Percentiles rank a stretch among this genome's conserved stretches.
These are phyloP conservation scores for Uromyces viciae-fabae DNA, from an alignment of 1,284 basidiomycete species.

Conservation along the genomic window DNA sequence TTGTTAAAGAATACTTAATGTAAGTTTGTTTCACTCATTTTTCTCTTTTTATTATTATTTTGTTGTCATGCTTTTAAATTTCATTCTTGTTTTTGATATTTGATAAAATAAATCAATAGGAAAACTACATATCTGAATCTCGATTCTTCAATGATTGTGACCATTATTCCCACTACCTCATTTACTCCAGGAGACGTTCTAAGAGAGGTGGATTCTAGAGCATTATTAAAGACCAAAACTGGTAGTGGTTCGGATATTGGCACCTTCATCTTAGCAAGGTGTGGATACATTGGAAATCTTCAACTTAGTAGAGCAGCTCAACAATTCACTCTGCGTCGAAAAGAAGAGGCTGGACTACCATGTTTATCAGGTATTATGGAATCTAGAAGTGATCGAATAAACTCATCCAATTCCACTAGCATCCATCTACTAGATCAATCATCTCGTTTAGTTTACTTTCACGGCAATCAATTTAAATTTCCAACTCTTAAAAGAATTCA, in stretches of 20 bases:
- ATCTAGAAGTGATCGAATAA: slow-evolving; percentile 11
- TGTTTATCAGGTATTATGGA: slow-evolving; percentile 45
- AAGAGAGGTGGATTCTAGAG: slow-evolving; percentile 83
- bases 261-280: slow-evolving; percentile 80
- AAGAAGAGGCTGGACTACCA: slow-evolving; percentile 71
- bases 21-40: slow-evolving; percentile 57
- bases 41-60: slow-evolving; percentile 37
- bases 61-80: not conserved
- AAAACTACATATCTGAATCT: slow-evolving; percentile 36
- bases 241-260: slow-evolving; percentile 46
- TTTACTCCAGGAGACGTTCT: slow-evolving; percentile 91
- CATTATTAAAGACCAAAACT: slow-evolving; percentile 77
- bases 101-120: no score
- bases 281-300: slow-evolving; percentile 89
- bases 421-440: slow-evolving; percentile 36
- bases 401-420: slow-evolving; percentile 20
- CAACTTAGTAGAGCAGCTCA: slow-evolving; percentile 82
- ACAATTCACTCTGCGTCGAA: slow-evolving; percentile 80
- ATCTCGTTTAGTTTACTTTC: slow-evolving; percentile 43
- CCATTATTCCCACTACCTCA: slow-evolving; percentile 74
- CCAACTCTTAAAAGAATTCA: slow-evolving; percentile 46
- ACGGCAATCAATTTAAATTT: slow-evolving; percentile 47
- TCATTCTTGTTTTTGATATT: slow-evolving; percentile 1
- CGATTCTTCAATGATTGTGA: slow-evolving; percentile 55
- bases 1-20: slow-evolving; percentile 75